Conservation (phyloP, 371 early-diverging fungal genomes). For the Apophysomyces sp. region DNA sequence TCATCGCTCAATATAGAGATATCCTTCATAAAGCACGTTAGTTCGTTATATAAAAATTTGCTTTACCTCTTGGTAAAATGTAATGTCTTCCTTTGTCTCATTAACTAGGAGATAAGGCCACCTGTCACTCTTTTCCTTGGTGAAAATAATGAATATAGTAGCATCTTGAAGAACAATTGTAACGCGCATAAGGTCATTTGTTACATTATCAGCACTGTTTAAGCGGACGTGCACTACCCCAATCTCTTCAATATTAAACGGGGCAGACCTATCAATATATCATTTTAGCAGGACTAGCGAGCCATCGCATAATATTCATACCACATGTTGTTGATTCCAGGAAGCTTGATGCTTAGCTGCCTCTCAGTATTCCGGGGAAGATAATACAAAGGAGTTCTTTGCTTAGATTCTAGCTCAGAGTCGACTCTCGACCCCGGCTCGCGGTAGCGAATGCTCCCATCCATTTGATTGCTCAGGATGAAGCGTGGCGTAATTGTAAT, state of each 20-base stretch:
- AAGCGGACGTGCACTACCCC: constrained; percentile 84
- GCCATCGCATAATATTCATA: constrained; percentile 13
- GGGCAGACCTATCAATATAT: constrained; percentile 71
- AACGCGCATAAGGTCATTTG: constrained; percentile 72
- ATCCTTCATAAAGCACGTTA: constrained; percentile 13
- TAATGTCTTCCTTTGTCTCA: constrained; percentile 74
- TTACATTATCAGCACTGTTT: constrained; percentile 48
- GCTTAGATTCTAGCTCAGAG: constrained; percentile 51
- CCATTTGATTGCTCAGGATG: constrained; percentile 81
- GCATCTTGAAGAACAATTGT: constrained; percentile 84
- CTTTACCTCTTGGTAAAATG: constrained; percentile 75
- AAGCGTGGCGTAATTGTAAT: constrained; percentile 92
- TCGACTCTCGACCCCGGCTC: constrained; percentile 63
- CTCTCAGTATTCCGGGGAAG: constrained; percentile 61
- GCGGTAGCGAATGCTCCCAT: constrained; percentile 72
- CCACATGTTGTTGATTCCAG: constrained; percentile 79
- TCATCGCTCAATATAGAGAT: constrained; percentile 35
- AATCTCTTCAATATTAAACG: constrained; percentile 85
- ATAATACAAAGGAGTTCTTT: constrained; percentile 71
- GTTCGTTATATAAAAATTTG: background rate
- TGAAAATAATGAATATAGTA: constrained; percentile 84
- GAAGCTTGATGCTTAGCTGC: constrained; percentile 70
- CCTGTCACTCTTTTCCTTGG: constrained; percentile 64
- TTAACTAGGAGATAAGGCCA: constrained; percentile 96
- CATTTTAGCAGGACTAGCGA: background rate